These are phyloP conservation scores for Metroxylon sagu DNA, from an alignment of 176 grass and related monocot genomes.

Conservation along the genomic window DNA sequence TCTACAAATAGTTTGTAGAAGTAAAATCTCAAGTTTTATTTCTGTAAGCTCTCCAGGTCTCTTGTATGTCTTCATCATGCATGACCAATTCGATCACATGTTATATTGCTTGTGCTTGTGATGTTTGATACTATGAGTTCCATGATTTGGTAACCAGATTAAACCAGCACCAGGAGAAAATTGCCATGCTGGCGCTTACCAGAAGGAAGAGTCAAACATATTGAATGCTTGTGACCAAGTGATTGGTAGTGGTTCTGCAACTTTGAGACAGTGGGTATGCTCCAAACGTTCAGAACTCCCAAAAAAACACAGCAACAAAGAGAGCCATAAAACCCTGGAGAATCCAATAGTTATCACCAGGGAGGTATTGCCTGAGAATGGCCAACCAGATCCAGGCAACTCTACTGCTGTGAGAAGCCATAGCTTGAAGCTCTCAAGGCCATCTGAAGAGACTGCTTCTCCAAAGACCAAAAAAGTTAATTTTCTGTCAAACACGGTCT, in stretches of 20 bases:
- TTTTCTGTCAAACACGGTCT: background rate
- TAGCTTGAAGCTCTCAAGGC: conserved; percentile 28
- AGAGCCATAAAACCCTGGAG: background rate
- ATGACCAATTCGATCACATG: too few relatives aligned
- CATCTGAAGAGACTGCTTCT: conserved; percentile 31
- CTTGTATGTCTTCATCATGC: too few relatives aligned
- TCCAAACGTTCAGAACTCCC: background rate
- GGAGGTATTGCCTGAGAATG: conserved; percentile 19
- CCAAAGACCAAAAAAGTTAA: conserved; percentile 12
- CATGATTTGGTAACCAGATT: background rate
- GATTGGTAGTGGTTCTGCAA: conserved; percentile 1
- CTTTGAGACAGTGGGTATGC: conserved; percentile 4
- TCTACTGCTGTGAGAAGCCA: conserved; percentile 28
- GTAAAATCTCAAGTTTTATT: too few relatives aligned
- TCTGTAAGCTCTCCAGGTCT: too few relatives aligned
- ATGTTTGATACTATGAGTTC: background rate
- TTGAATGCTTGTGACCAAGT: background rate
- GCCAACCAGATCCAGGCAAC: conserved; percentile 17
- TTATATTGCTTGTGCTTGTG: too few relatives aligned
- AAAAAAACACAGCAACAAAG: background rate
- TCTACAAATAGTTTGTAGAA: too few relatives aligned
- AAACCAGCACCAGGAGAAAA: background rate
- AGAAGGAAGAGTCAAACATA: conserved; percentile 4
- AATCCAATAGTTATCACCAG: conserved; percentile 3
- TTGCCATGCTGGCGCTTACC: background rate